Percentiles rank a stretch among this genome's conserved stretches.
Evolutionary conservation across 306 rosid genomes (phyloP).

Genomic region (Fagus crenata): DNA sequence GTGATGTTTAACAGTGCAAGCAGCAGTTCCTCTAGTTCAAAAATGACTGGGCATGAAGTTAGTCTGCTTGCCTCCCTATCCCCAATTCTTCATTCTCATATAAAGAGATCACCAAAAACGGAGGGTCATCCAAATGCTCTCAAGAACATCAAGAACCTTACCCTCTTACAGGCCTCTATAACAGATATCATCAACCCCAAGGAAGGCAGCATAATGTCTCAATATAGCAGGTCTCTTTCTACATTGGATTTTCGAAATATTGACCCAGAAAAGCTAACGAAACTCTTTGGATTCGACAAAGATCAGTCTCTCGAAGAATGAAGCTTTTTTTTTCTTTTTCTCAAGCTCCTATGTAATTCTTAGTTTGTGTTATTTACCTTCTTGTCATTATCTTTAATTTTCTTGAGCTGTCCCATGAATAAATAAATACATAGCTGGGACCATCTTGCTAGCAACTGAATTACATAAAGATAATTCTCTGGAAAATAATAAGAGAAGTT

Average conservation of each 20-base stretch:
- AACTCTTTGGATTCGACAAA: constrained; percentile 28
- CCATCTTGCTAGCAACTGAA: not conserved
- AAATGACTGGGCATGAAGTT: constrained; percentile 21
- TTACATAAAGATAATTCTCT: not conserved
- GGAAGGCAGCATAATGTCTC: constrained; percentile 45
- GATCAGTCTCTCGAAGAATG: constrained; percentile 24
- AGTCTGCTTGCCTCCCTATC: constrained; percentile 50
- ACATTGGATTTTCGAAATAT: constrained; percentile 48
- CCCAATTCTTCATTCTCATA: constrained; percentile 42
- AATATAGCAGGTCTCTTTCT: constrained; percentile 54
- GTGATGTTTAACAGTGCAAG: constrained; percentile 44
- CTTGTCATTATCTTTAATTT: not conserved
- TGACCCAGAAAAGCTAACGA: constrained; percentile 38
- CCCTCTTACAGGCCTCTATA: constrained; percentile 63
- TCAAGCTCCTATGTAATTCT: not conserved
- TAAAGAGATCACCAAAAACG: constrained; percentile 47
- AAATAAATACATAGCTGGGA: constrained; percentile 24
- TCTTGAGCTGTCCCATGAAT: constrained; percentile 27
- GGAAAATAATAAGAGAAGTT: not conserved
- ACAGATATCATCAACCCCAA: constrained; percentile 51
- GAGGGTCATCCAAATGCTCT: constrained; percentile 77
- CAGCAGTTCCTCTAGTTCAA: constrained; percentile 44
- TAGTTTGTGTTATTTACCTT: not conserved
- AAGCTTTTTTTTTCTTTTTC: not conserved
- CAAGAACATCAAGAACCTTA: constrained; percentile 54